Base-by-base conservation (phyloP, 2,329 filamentous ascomycete genomes). In the Fusarium poae region DNA sequence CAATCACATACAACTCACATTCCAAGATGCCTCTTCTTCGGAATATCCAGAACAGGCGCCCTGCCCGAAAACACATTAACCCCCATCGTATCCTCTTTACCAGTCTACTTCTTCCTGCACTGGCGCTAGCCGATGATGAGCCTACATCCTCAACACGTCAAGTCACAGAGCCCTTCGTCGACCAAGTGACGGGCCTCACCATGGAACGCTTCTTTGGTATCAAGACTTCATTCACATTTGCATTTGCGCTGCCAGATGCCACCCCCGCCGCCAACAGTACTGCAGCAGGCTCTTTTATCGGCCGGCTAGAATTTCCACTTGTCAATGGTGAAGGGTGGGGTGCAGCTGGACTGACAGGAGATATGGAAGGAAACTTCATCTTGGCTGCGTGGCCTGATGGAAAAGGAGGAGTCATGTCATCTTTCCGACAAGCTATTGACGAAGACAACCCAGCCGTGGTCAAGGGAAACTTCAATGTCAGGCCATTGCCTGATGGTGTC, bases 281-380 rank as follows among this genome's bases (percentile, higher is more conserved):
- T 1, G 34, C 27, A 1, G 29, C 59, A 0, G 59, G 59, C 0
- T 62, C 59, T 1, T 62, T 62, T 2, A 62, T 62, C 13, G 59
- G 59, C 0, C 57, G 29, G n/a, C 18, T 62, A 2, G n/a, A 62
- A 16, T 62, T 62, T 6, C 57, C 59, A 0, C 4, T 62, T 1
- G 32, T 20, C 0, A 62, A 62, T 1, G 46, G 57, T 0, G 46
- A 62, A 6, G 59, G 57, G 5, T 62, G 59, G 59, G 59, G 59
- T 2, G 57, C 59, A 1, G 57, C 59, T n/a, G 59, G 59, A 0
- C 34, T 62, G 34, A 62, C 59, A 0, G 59, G 59, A 4, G 59
- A 62, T 3, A 62, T 62, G 59, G 59, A 62, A 18, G 59, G 59
- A 0, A 62, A 62, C 23, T 62, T 62, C 7, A 62, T 62, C 12